Evolutionary conservation across 352 stramenopile species (phyloP), one percentile per base, ranked within the genome.

Genomic region (Aphanomyces astaci): DNA sequence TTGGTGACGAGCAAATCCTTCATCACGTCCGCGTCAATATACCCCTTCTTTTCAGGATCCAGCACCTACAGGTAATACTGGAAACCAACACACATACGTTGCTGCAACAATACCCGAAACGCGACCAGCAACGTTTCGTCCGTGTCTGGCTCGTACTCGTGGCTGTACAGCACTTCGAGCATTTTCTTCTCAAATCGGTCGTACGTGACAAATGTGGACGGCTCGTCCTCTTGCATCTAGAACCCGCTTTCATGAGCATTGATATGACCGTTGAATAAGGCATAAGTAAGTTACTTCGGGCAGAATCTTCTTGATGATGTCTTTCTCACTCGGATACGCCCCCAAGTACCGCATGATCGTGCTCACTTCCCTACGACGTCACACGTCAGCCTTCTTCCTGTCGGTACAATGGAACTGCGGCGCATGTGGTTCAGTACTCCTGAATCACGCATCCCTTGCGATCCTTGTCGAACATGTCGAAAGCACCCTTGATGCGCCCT

Each of bases 121-220:
- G 87, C 87, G 30, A 81, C 75, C 27, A 97, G 74, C n/a, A 97
- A 70, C 31, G 89, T 86, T 71, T 97, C 89, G 63, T 95, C 81
- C 56, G 84, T 79, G 56, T 97, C 90, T 0, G 89, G 86, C 54
- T 94, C 84, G 74, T 94, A 97, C 64, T 94, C 80, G 68, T 91
- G 92, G 19, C 78, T 89, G 57, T 87, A 87, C 62, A 97, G 70
- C 57, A 97, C 87, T 48, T 96, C 87, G 46, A 97, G 86, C 89
- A 97, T 96, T 71, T 96, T 96, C 66, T 92, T 92, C 76, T 97
- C 88, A 56, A 97, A 96, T 49, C 82, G 86, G n/a, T 92, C 80
- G 67, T 94, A 96, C 40, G 84, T 81, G 25, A 97, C 88, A 63
- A 92, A 95, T 3, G 88, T 92, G 28, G 89, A 92, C 22, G 87